These are phyloP conservation scores for Leccinum boreale DNA, from an alignment of 768 basidiomycete species.

Conservation along the genomic window DNA sequence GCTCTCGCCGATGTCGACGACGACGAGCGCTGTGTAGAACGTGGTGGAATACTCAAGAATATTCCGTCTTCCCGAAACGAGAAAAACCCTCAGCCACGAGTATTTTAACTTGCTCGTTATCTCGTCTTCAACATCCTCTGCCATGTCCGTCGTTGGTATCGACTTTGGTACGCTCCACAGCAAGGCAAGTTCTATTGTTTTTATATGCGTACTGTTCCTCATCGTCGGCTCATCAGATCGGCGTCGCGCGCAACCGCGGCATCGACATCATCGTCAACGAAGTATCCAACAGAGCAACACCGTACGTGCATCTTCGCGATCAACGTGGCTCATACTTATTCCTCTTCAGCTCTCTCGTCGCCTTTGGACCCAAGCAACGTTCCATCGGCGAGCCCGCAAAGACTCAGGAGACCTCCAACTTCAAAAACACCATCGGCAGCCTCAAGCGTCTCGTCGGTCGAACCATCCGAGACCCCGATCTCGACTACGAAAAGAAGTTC, in stretches of 20 bases:
- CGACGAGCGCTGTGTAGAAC: slow-evolving; percentile 14
- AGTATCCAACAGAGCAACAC: slow-evolving; percentile 94
- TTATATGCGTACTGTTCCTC: neutral
- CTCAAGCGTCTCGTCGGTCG: slow-evolving; percentile 90
- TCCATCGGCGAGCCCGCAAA: slow-evolving; percentile 94
- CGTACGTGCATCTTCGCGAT: slow-evolving; percentile 53
- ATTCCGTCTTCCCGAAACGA: slow-evolving; percentile 16
- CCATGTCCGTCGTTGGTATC: slow-evolving; percentile 91
- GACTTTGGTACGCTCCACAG: slow-evolving; percentile 90
- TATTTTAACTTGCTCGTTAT: neutral
- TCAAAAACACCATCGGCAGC: slow-evolving; percentile 93
- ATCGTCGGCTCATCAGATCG: slow-evolving; percentile 53
- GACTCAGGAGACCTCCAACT: slow-evolving; percentile 97
- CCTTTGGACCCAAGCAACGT: slow-evolving; percentile 89
- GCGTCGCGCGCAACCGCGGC: slow-evolving; percentile 91
- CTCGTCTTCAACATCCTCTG: neutral
- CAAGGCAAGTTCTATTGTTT: slow-evolving; percentile 49
- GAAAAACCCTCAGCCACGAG: slow-evolving; percentile 20
- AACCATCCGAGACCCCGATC: slow-evolving; percentile 73
- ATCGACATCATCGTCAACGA: slow-evolving; percentile 99
- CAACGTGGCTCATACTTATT: neutral
- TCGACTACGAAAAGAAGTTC: slow-evolving; percentile 87
- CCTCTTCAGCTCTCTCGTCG: slow-evolving; percentile 76
- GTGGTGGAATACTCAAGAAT: slow-evolving; percentile 28
- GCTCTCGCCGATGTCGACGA: neutral